phyloP scores from a whole-genome alignment of 371 early-diverging fungal species.

The Blakeslea trispora region DNA sequence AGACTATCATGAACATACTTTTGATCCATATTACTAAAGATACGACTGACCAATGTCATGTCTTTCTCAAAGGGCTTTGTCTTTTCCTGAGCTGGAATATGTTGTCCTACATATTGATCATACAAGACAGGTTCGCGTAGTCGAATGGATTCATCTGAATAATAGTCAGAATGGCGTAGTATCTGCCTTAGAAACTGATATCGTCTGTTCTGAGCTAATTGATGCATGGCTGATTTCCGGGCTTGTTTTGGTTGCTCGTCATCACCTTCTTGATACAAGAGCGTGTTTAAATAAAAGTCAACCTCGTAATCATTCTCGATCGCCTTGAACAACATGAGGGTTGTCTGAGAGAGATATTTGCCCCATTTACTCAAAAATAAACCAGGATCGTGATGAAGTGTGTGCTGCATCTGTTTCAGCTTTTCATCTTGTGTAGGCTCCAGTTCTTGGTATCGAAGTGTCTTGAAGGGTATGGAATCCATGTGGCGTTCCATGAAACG shows the following conservation, averaged over 20 bases:
- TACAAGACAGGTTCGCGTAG: conserved; percentile 48
- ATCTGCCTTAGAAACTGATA: conserved; percentile 39
- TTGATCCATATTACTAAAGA: conserved; percentile 45
- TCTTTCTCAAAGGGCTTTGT: conserved; percentile 39
- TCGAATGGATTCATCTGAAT: conserved; percentile 49
- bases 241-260: background rate
- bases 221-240: conserved; percentile 22
- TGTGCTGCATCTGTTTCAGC: conserved; percentile 29
- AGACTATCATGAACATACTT: conserved; percentile 35
- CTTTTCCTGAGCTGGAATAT: conserved; percentile 36
- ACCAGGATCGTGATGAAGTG: conserved; percentile 39
- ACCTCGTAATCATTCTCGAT: conserved; percentile 44
- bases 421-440: conserved; percentile 34
- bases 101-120: conserved; percentile 50
- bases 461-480: conserved; percentile 43
- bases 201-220: conserved; percentile 42
- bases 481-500: conserved; percentile 22
- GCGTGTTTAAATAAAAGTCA: conserved; percentile 31
- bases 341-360: conserved; percentile 31
- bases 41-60: conserved; percentile 44
- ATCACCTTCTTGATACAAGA: conserved; percentile 21
- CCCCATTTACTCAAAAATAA: conserved; percentile 56
- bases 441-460: conserved; percentile 38
- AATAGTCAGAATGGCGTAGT: conserved; percentile 44
- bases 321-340: conserved; percentile 32